Base-by-base conservation (phyloP, 768 basidiomycete genomes). In the Agaricus sinodeliciosus region DNA sequence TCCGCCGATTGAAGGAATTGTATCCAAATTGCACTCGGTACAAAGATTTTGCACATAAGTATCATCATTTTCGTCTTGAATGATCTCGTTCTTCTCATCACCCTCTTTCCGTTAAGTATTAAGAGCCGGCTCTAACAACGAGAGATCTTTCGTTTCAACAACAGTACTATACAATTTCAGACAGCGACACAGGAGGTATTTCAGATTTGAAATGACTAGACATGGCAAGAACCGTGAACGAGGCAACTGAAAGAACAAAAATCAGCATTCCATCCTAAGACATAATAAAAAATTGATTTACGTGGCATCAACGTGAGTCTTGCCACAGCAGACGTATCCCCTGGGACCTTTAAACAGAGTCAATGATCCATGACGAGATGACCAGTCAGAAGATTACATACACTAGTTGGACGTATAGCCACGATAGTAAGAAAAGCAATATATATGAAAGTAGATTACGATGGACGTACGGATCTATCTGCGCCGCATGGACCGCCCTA, bases 151-250 rank as follows among this genome's bases (percentile, higher is more conserved):
- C 11, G 11, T 16, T 39, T 9, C 1, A 16, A 39, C 37, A 39
- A 16, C 37, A 3, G 12, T 39, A 11, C 15, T 13, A 39, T n/a
- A 39, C 12, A 39, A 39, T 6, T 39, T 39, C 37, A 12, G 2
- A 39, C 16, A 13, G 37, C 37, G 2, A 39, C 12, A 37, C 34
- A 25, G 4, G 13, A 15, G 11, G 31, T 31, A 31, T 31, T 31
- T 31, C 31, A 31, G 3, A 31, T 4, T 37, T 37, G 22, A 27
- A 42, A 35, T 41, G 15, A 35, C 42, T 50, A 50, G 31, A 50
- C 49, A 9, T 50, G 49, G 28, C 49, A 50, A 25, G 49, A 50
- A 18, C 49, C 49, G 19, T 50, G 49, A n/a, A 41, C 40, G 13
- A 50, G 41, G 12, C 49, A 50, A 12, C 49, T 50, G 7, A 39